A percentile compares a stretch with the other conserved stretches of the same genome.
Evolutionary conservation across 208 protist genomes (phyloP).

Genomic region (Leishmania tropica): DNA sequence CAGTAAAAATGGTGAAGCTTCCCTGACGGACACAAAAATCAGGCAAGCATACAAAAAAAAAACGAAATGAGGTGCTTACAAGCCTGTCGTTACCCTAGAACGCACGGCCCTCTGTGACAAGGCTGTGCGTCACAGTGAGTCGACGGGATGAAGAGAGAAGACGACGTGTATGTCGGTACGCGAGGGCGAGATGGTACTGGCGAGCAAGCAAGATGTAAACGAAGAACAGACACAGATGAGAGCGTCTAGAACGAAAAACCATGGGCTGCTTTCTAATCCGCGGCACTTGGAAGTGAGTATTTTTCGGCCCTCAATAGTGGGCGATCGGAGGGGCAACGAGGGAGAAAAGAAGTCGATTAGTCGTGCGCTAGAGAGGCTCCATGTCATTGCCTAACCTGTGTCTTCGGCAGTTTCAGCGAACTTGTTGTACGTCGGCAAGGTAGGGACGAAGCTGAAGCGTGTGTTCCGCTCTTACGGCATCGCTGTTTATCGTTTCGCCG

Average conservation of each 20-base stretch:
- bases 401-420: background rate
- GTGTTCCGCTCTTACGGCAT: background rate
- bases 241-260: background rate
- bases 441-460: background rate
- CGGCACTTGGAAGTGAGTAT: background rate
- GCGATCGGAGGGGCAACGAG: background rate
- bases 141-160: background rate
- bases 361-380: background rate
- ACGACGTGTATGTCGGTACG: background rate
- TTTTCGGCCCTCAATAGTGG: background rate
- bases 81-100: background rate
- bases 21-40: too few relatives aligned
- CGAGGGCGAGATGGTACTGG: background rate
- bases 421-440: background rate
- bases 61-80: background rate
- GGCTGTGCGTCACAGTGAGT: background rate
- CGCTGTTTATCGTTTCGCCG: background rate
- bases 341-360: background rate
- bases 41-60: too few relatives aligned
- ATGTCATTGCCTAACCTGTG: background rate
- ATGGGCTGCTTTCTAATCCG: background rate
- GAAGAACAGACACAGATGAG: background rate
- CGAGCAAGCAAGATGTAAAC: background rate
- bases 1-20: too few relatives aligned
- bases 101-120: background rate